A percentile compares a stretch with the other conserved stretches of the same genome.
These are phyloP conservation scores for Pharnaceum exiguum DNA, from an alignment of 148 eudicot genomes.

Conservation along the genomic window DNA sequence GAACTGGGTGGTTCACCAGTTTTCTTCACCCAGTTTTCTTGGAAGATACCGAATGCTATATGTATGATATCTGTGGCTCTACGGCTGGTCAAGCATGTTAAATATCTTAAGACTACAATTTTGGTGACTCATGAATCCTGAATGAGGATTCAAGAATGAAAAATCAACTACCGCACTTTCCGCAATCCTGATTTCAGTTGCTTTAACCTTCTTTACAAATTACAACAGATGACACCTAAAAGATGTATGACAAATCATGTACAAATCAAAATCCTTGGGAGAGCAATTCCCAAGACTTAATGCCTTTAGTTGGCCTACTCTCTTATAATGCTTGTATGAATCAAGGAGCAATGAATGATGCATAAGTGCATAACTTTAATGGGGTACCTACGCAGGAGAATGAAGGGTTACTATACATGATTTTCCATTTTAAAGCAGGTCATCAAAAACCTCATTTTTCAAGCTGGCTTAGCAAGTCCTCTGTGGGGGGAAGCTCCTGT, in stretches of 20 bases:
- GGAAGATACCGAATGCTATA: no score
- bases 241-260: neutral
- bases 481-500: conserved; percentile 78
- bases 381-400: no score
- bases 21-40: no score
- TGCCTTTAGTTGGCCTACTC: neutral
- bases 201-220: neutral
- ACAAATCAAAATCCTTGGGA: neutral
- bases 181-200: neutral
- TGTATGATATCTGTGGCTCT: no score
- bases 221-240: neutral
- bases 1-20: no score
- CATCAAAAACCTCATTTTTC: conserved; percentile 53
- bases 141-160: no score
- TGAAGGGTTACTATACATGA: no score
- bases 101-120: no score
- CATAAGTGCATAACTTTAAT: no score
- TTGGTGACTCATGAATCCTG: no score
- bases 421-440: neutral
- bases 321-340: neutral
- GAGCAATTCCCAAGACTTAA: neutral
- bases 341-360: no score
- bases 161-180: neutral
- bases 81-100: no score
- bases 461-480: conserved; percentile 76